Evolutionary conservation across 2,329 filamentous ascomycete species (phyloP).

Genomic region (Aspergillus transmontanensis): DNA sequence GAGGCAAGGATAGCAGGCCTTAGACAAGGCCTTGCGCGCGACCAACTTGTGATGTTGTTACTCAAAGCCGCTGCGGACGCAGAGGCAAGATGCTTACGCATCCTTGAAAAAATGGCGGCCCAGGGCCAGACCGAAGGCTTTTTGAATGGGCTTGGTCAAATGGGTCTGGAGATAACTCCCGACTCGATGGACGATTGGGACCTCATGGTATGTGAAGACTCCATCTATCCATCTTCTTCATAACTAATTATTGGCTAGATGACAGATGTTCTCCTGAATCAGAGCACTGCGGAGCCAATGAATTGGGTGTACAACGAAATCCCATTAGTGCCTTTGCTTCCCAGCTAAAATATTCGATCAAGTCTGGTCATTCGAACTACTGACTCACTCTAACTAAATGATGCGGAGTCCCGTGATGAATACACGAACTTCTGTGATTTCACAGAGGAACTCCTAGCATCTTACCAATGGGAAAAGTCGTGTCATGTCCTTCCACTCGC

Average conservation of each 20-base stretch:
- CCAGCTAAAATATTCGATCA: background rate
- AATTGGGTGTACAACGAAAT: constrained; percentile 21
- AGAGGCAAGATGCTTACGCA: constrained; percentile 23
- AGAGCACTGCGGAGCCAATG: constrained; percentile 20
- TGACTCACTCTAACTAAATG: background rate
- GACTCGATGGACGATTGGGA: constrained; percentile 45
- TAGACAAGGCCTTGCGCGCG: constrained; percentile 35
- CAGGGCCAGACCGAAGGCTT: constrained; percentile 10
- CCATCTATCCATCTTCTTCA: background rate
- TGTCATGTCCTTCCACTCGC: background rate
- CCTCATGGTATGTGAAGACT: constrained; percentile 41
- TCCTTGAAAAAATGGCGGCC: constrained; percentile 28
- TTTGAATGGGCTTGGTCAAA: constrained; percentile 19
- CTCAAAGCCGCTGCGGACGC: constrained; percentile 43
- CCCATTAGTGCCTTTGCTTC: background rate
- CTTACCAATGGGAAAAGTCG: background rate
- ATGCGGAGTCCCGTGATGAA: background rate
- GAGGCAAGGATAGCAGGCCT: constrained; percentile 49
- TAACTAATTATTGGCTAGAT: constrained; percentile 23
- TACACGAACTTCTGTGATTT: background rate
- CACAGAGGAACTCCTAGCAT: background rate
- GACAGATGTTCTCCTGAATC: constrained; percentile 31
- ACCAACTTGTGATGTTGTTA: constrained; percentile 38
- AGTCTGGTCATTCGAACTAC: background rate
- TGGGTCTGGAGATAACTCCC: constrained; percentile 28